Base-by-base conservation (phyloP, 805 yeast species). In the Tetrapisispora phaffii region DNA sequence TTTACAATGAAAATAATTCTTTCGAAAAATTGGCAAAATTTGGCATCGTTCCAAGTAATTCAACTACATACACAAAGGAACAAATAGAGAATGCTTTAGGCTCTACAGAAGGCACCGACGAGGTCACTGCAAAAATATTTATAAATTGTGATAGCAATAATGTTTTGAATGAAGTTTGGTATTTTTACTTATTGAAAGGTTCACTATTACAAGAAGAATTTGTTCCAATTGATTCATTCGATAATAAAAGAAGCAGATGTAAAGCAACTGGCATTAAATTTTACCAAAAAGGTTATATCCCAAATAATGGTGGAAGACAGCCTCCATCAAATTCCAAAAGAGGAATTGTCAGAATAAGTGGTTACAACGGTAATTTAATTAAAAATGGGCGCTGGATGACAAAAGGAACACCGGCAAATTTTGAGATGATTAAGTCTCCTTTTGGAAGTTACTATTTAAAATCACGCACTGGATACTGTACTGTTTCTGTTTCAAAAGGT, bases 361-460 rank as follows among this genome's bases (percentile, higher is more conserved):
- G 71, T 16, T 56, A 60, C 29, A 55, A 58, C 19, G 88, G 86
- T 1, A 70, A 62, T 54, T 57, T 90, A 47, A 90, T 89, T 56
- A 77, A 84, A 48, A 84, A 77, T 56, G 98, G 98, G 4, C 75
- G 78, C 52, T 89, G 95, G 93, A 85, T 82, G 65, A 59, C 74
- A 4, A 60, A 67, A 34, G 96, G 96, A 1, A 77, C 93, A 0
- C 90, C 97, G 63, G 97, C 96, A 4, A 78, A 82, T 5, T 89
- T 72, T 65, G 71, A 71, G 22, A 54, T 84, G 22, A 56, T 63
- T 28, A 72, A 78, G 44, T 76, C 82, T 28, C 74, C 75, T 29
- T 78, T 77, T 62, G 93, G 93, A 3, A 93, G 93, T n/a, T 75
- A 77, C 55, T 74, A 78, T 46, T 57, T 89, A 38, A 72, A 72